These are phyloP conservation scores for Neophaeococcomyces mojaviensis DNA, from an alignment of 2,329 filamentous ascomycete genomes.

Conservation along the genomic window DNA sequence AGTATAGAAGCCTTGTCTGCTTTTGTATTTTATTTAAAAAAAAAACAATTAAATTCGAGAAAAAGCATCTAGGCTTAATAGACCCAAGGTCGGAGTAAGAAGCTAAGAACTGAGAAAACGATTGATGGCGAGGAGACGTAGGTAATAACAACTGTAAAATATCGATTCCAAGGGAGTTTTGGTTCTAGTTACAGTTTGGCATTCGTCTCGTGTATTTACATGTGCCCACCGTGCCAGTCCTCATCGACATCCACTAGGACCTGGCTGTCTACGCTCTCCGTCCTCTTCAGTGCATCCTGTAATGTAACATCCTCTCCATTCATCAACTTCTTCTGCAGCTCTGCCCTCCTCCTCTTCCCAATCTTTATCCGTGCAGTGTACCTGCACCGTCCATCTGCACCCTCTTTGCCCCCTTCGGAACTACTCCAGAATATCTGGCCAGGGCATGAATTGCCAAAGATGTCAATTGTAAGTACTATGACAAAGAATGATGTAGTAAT, in stretches of 20 bases:
- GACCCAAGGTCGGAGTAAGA: no score
- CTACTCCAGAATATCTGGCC: slow-evolving; percentile 36
- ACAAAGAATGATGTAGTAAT: slow-evolving; percentile 39
- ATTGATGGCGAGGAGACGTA: no score
- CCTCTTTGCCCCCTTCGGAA: slow-evolving; percentile 25
- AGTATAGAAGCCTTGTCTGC: no score
- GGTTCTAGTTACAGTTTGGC: no score
- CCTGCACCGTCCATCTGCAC: slow-evolving; percentile 29
- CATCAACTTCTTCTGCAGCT: slow-evolving; percentile 28
- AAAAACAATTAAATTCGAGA: no score
- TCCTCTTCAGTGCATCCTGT: slow-evolving; percentile 13
- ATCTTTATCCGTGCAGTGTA: slow-evolving; percentile 37
- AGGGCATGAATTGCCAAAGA: slow-evolving; percentile 43
- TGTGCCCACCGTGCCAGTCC: slow-evolving; percentile 15
- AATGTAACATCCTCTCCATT: slow-evolving; percentile 25
- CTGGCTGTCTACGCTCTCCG: slow-evolving; percentile 13
- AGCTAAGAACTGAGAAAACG: no score
- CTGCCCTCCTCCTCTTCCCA: slow-evolving; percentile 26
- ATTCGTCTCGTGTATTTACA: no score
- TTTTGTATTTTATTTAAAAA: no score
- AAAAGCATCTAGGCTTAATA: no score
- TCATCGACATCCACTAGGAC: slow-evolving; percentile 13
- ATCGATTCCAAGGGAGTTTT: no score
- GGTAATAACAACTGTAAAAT: no score
- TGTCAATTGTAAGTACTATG: slow-evolving; percentile 43